Conservation (phyloP, 371 early-diverging fungal genomes). For the Capillidium rhysosporum region DNA sequence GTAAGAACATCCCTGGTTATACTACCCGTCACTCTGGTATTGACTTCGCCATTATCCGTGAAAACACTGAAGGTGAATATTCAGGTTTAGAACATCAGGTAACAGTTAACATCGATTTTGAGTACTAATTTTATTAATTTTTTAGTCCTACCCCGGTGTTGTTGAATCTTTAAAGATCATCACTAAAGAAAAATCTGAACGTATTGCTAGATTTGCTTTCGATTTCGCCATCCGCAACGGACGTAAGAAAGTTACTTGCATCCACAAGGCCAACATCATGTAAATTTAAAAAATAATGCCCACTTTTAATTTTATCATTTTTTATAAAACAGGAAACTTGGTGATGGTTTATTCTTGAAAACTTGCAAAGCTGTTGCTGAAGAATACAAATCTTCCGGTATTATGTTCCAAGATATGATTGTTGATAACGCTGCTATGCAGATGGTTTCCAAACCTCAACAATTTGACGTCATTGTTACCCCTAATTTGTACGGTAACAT, state of each 20-base stretch:
- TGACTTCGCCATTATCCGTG: constrained; percentile 93
- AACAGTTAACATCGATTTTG: constrained; percentile 5
- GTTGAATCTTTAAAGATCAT: constrained; percentile 94
- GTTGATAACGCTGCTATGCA: constrained; percentile 98
- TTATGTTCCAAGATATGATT: constrained; percentile 91
- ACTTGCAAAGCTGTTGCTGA: constrained; percentile 84
- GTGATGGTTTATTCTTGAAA: constrained; percentile 90
- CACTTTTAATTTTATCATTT: not conserved
- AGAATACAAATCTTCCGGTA: constrained; percentile 69
- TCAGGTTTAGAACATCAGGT: constrained; percentile 90
- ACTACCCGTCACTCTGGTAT: constrained; percentile 71
- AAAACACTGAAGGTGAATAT: constrained; percentile 98
- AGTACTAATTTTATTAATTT: not conserved
- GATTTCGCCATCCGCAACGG: constrained; percentile 90
- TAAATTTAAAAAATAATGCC: constrained; percentile 11
- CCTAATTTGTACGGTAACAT: constrained; percentile 97
- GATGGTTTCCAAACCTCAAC: constrained; percentile 84
- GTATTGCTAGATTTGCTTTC: constrained; percentile 93
- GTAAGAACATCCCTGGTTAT: constrained; percentile 65
- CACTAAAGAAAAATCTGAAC: constrained; percentile 83
- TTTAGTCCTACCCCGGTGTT: constrained; percentile 81
- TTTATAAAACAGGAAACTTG: constrained; percentile 51
- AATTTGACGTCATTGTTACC: constrained; percentile 95
- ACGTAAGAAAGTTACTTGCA: constrained; percentile 90
- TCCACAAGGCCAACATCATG: constrained; percentile 99